Base-by-base conservation (phyloP, 1,139 yeast genomes). In the Hyphopichia fennica region DNA sequence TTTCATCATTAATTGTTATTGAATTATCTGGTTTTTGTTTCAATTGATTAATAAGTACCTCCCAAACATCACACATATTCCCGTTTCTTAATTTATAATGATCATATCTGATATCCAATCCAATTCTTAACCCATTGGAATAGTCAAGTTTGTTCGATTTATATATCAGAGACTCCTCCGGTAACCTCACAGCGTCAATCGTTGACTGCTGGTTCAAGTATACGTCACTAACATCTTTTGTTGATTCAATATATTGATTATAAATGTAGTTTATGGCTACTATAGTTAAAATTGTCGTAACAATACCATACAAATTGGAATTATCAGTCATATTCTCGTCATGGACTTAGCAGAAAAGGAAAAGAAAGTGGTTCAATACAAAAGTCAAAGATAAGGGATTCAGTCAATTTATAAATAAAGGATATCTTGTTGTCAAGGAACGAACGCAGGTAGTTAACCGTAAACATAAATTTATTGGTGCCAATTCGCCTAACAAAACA, bases 61-160 rank as follows among this genome's bases (percentile, higher is more conserved):
- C 66, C 90, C 91, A 85, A 3, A 84, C 60, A 60, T 84, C 95
- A 52, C 80, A 74, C 43, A 84, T 61, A 49, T 81, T 82, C 8
- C 93, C 93, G 54, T 82, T 82, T 49, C 93, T 68, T 17, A 84
- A 53, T 52, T 79, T 81, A 60, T 83, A 85, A 29, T 77, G 82
- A 39, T 77, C 72, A 45, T 72, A 72, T 41, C 87, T 70, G 19
- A 86, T 75, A 37, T 80, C 81, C 39, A 86, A 63, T 0, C 95
- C 95, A 1, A 86, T 79, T 19, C 84, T 69, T 35, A 85, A 66
- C 0, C 85, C 83, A 45, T 76, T 64, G 2, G 84, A 82, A 53
- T 75, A 75, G 33, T 85, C 87, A 17, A 82, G 73, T 53, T 82
- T 78, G 41, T 77, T 79, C 37, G 85, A 81, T 49, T 86, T 75